A percentile compares a stretch with the other conserved stretches of the same genome.
phyloP scores from a whole-genome alignment of 2,329 filamentous ascomycete species.

The Cylindrodendrum hubeiense region DNA sequence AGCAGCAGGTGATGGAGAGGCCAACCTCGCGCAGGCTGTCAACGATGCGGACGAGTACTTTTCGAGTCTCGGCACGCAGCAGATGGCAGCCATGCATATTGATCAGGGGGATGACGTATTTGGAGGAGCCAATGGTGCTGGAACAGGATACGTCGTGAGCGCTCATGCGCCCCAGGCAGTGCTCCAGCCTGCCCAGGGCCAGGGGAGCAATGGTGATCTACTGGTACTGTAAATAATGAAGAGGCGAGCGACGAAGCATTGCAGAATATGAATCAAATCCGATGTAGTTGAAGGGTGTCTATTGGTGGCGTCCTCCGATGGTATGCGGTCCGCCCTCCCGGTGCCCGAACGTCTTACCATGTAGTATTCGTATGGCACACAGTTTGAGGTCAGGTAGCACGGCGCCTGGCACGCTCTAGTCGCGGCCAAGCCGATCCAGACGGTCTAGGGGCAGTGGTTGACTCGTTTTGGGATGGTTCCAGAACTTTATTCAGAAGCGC shows the following conservation, averaged over 20 bases:
- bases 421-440: conserved; percentile 20
- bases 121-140: conserved; percentile 67
- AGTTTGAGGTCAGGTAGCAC: conserved; percentile 1
- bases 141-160: conserved; percentile 79
- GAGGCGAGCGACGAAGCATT: conserved; percentile 35
- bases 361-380: not conserved
- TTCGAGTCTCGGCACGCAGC: conserved; percentile 78
- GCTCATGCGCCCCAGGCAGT: conserved; percentile 84
- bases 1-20: conserved; percentile 44
- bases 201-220: conserved; percentile 77
- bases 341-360: not conserved
- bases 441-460: conserved; percentile 15
- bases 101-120: conserved; percentile 73
- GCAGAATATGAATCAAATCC: conserved; percentile 24
- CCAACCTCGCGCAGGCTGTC: conserved; percentile 77
- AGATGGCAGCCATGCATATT: conserved; percentile 79
- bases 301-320: not conserved
- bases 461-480: conserved; percentile 34
- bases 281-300: conserved; percentile 7
- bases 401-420: conserved; percentile 18
- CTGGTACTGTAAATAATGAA: conserved; percentile 67
- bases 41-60: conserved; percentile 93
- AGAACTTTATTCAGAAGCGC: conserved; percentile 38
- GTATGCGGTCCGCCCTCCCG: not conserved
- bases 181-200: conserved; percentile 76